Conservation (phyloP, 2,329 filamentous ascomycete species). For the Didymellaceae sp. region DNA sequence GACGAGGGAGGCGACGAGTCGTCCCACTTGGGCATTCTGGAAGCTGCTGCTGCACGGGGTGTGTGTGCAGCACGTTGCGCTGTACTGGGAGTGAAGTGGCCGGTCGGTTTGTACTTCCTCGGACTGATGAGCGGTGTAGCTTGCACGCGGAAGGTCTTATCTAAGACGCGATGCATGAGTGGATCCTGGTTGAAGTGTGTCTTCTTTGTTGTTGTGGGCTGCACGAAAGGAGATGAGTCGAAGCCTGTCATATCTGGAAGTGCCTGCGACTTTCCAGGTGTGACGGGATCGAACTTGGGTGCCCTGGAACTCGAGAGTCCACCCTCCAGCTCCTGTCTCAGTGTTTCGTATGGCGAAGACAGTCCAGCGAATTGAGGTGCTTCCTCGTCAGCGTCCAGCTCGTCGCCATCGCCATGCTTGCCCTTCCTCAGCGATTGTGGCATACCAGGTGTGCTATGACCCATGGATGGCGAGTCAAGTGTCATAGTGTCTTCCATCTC, state of each 20-base stretch:
- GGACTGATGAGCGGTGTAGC: constrained; percentile 83
- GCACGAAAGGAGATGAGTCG: constrained; percentile 61
- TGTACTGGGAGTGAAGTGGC: constrained; percentile 48
- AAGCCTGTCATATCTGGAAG: constrained; percentile 53
- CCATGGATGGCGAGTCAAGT: constrained; percentile 65
- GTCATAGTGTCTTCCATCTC: constrained; percentile 67
- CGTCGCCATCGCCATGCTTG: constrained; percentile 16
- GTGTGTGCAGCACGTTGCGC: constrained; percentile 37
- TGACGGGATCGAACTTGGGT: constrained; percentile 43
- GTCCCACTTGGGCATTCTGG: constrained; percentile 33
- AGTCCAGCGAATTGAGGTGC: constrained; percentile 66
- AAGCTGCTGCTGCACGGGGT: constrained; percentile 28
- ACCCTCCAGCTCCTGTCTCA: constrained; percentile 72
- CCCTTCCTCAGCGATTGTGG: constrained; percentile 33
- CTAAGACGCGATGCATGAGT: constrained; percentile 86
- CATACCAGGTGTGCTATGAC: constrained; percentile 66
- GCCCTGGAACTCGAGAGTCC: constrained; percentile 60
- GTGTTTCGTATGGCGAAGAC: constrained; percentile 76
- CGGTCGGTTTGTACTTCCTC: constrained; percentile 52
- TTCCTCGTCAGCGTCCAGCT: constrained; percentile 23
- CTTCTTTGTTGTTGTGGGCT: constrained; percentile 45
- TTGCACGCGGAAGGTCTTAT: constrained; percentile 94
- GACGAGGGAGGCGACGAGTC: constrained; percentile 59
- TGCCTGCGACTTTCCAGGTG: constrained; percentile 42
- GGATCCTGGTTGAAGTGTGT: constrained; percentile 66